phyloP scores from a whole-genome alignment of 345 rosid genomes.

The Excoecaria agallocha region DNA sequence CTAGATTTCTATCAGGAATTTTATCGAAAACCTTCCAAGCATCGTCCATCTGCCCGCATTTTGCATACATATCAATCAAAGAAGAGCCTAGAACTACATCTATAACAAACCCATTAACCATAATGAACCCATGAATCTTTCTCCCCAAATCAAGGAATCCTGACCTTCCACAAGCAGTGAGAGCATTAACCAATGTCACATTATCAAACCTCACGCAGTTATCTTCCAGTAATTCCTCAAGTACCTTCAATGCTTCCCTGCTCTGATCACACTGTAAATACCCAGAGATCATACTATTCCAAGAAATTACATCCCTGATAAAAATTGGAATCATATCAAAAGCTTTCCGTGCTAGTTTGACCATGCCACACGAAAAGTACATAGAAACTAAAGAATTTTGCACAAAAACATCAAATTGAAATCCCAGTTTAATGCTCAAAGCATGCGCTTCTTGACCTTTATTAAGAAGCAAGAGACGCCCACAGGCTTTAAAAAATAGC shows the following conservation, averaged over 20 bases:
- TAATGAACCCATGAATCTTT: conserved; percentile 6
- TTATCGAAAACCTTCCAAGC: conserved; percentile 13
- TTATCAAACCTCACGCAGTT: background rate
- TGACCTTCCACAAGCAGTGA: conserved; percentile 13
- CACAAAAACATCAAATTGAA: conserved; percentile 14
- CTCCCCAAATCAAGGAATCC: conserved; percentile 8
- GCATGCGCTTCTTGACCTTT: conserved; percentile 20
- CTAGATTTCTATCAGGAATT: conserved; percentile 12
- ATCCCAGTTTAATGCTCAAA: conserved; percentile 15
- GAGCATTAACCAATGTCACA: conserved; percentile 2
- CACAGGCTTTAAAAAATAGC: conserved; percentile 8
- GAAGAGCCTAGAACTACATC: conserved; percentile 10
- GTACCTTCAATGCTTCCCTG: conserved; percentile 6
- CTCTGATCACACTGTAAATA: conserved; percentile 4
- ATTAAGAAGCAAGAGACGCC: conserved; percentile 6
- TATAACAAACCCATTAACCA: conserved; percentile 7
- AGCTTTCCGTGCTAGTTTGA: conserved; percentile 11
- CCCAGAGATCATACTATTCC: conserved; percentile 20
- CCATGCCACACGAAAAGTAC: conserved; percentile 5
- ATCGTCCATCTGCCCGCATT: conserved; percentile 12
- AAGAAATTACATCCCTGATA: conserved; percentile 17
- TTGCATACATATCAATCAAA: conserved; percentile 19
- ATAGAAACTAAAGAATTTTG: conserved; percentile 18
- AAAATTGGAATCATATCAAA: conserved; percentile 9
- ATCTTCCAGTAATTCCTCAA: conserved; percentile 4